Percentiles rank a stretch among this genome's conserved stretches.
These are phyloP conservation scores for Solanum neorickii DNA, from an alignment of 257 asterid genomes.

Conservation along the genomic window DNA sequence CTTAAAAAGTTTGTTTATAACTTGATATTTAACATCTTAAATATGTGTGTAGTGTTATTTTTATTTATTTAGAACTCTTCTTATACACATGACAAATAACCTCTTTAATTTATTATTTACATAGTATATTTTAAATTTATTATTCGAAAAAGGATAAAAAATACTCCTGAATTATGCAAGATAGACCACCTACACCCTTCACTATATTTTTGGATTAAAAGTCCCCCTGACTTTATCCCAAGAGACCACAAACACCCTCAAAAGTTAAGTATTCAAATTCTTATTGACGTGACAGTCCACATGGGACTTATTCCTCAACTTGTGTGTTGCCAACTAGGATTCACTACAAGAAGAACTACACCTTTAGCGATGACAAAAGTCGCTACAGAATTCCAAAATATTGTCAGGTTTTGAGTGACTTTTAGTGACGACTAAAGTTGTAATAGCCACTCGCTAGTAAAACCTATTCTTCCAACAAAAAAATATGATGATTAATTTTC, in stretches of 20 bases:
- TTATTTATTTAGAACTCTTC: background rate
- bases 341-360: background rate
- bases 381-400: too few relatives aligned
- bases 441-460: background rate
- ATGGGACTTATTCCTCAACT: background rate
- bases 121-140: too few relatives aligned
- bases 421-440: background rate
- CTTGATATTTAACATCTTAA: too few relatives aligned
- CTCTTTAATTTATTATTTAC: background rate
- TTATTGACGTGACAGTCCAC: background rate
- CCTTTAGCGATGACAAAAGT: background rate
- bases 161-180: background rate
- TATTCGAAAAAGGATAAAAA: background rate
- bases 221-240: background rate
- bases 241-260: background rate
- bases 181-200: too few relatives aligned
- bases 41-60: too few relatives aligned
- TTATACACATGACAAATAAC: background rate
- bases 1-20: too few relatives aligned
- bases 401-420: background rate
- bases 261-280: background rate
- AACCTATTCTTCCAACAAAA: background rate
- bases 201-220: too few relatives aligned
- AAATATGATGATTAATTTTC: too few relatives aligned
- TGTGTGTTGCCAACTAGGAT: background rate